Evolutionary conservation across 2,329 filamentous ascomycete species (phyloP), one percentile per base, ranked within the genome.

Genomic region (Pseudogymnoascus sp.): DNA sequence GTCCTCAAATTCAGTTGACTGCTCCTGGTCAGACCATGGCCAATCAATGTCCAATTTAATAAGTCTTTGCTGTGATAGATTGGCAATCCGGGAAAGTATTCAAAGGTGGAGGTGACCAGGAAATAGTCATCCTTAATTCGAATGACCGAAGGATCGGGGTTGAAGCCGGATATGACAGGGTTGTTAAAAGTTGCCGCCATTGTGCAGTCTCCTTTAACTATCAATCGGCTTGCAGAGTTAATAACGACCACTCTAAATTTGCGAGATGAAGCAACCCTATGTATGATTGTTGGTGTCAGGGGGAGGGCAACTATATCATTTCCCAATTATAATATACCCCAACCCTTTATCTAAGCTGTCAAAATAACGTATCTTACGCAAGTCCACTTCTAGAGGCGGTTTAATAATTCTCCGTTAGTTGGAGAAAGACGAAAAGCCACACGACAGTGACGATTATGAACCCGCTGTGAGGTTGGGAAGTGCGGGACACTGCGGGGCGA

Each of bases 71-170:
- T 84, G 25, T 83, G 79, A 68, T 87, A 85, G 64, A 88, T 83
- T 13, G 83, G 81, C n/a, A 81, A 80, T 3, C 83, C 83, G 0
- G 84, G 85, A 65, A 84, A 86, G 71, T 80, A 84, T 71, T 87
- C 84, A 64, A 88, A 87, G 0, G 83, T 84, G 0, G 84, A 87
- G 3, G 83, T 87, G 39, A 81, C 81, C 28, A 87, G 78, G 71
- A 83, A 87, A 70, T 81, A 87, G 68, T 81, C 78, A 54, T 75
- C 67, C 10, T 74, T 74, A 13, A 81, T 77, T 4, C 80, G 75
- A n/a, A 81, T 67, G 45, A 83, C 77, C 8, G 67, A 67, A 13
- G 85, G 85, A 67, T 88, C 85, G 5, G 85, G 83, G 64, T 87
- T 86, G 75, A 85, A 87, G 23, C 85, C 84, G 1, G 67, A 57